These are phyloP conservation scores for Sclerotinia minor DNA, from an alignment of 2,329 filamentous ascomycete species.

Conservation along the genomic window DNA sequence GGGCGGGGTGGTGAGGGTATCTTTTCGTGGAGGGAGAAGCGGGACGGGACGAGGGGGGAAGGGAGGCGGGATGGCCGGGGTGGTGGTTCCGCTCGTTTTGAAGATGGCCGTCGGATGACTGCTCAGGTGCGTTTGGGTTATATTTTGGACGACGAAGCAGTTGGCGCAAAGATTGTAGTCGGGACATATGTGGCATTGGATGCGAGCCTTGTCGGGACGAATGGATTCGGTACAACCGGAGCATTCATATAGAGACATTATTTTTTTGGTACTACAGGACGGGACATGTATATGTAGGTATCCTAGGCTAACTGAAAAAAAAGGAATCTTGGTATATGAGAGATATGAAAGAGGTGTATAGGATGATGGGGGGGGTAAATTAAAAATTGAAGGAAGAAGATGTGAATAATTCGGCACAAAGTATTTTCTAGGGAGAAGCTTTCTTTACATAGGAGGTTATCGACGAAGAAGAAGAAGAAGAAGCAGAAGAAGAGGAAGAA, in stretches of 20 bases:
- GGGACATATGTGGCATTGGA: constrained; percentile 12
- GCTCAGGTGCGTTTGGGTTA: constrained; percentile 26
- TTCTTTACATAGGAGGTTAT: constrained; percentile 1
- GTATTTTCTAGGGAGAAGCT: neutral
- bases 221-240: constrained; percentile 14
- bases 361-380: no score
- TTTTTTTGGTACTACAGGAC: neutral
- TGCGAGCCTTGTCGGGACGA: constrained; percentile 19
- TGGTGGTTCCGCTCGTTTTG: constrained; percentile 28
- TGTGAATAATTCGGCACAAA: neutral
- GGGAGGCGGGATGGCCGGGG: constrained; percentile 26
- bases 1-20: constrained; percentile 5
- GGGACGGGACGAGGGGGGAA: constrained; percentile 28
- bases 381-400: neutral
- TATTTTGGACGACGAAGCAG: constrained; percentile 34
- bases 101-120: constrained; percentile 28
- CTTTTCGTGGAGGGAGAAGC: constrained; percentile 26
- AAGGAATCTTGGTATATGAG: neutral
- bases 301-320: neutral
- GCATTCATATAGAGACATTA: constrained; percentile 24
- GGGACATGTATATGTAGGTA: neutral
- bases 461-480: neutral
- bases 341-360: neutral
- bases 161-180: constrained; percentile 36
- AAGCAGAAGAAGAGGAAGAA: no score